Base-by-base conservation (phyloP, 768 basidiomycete genomes). In the Lactifluus piperatus region DNA sequence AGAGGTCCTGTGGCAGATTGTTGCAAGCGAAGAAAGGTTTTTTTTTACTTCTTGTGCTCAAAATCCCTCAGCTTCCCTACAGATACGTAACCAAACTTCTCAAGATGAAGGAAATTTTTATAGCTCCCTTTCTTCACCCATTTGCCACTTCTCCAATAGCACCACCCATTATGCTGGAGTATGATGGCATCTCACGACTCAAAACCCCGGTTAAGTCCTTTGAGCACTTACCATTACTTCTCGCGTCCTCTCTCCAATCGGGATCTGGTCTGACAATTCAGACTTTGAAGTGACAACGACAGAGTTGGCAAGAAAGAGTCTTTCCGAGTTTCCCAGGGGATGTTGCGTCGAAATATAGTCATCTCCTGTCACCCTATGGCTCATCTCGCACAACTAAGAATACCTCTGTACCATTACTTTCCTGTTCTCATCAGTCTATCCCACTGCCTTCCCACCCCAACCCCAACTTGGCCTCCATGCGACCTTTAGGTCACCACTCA, bases 1-100 rank as follows among this genome's bases (percentile, higher is more conserved):
- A 72, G 94, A 97, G 74, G 94, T 97, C 6, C 73, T 97, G 27
- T 97, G 92, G 77, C 94, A 97, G 75, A 97, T 97, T 64, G 93
- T 97, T 50, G 87, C 89, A 29, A 93, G 91, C 65, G 94, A 97
- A 74, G 93, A 97, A 71, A 84, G 94, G 91, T 91, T 67, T 37
- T 53, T 68, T 55, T 66, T 62, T n/a, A n/a, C 58, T 44, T 16
- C 57, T 67, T 11, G 5, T 3, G 51, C 24, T 45, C 27, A 39
- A 36, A 37, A 36, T 26, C 55, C 58, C n/a, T 51, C 18, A 27
- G 27, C 53, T 27, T 44, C 54, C 30, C 58, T 51, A 1, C 69
- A 97, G 94, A 83, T 97, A 97, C 69, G 92, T 97, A 36, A 81
- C 81, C 66, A 94, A 97, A 67, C 80, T 97, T 10, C 72, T 84